Base-by-base conservation (phyloP, 768 basidiomycete species). In the Trametes coccinea region DNA sequence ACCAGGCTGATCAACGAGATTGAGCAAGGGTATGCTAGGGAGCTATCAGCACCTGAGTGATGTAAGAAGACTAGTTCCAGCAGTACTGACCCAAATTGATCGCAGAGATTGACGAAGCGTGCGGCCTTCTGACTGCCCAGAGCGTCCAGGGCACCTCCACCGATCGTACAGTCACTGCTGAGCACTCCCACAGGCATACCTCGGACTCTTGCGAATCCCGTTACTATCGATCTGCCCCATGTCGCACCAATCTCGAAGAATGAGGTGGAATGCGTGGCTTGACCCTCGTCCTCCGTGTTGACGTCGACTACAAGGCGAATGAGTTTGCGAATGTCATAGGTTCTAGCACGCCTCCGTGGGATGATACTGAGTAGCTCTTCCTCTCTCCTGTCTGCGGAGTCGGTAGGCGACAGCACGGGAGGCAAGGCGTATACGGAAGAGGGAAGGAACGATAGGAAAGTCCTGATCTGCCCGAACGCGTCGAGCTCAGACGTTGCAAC, bases 181-280 rank as follows among this genome's bases (percentile, higher is more conserved):
- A 66, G 37, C 0, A 66, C 29, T 1, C 64, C 64, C 2, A 66
- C 61, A 8, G 64, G 57, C 33, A 55, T 34, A 4, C 64, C 64
- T 14, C 16, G 30, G 3, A 66, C 61, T 43, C 64, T 48, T 4
- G 64, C 61, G 6, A 66, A 37, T 0, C 61, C 64, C 0, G 64
- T 66, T 2, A 62, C 64, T 8, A 62, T 44, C 8, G 48, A 51
- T 39, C 54, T 41, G 4, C 64, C 64, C 64, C 64, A 66, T 5
- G 57, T 66, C 2, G 46, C 58, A 1, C 64, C 64, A n/a, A 62
- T 66, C 40, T 66, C 64, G 54, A 66, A 66, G 57, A 66, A 66
- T 3, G 64, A 58, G 14, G 17, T 3, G 8, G 22, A 22, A 22
- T 33, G 41, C 13, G 33, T 47, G 4, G 27, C 7, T 33, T 33